Base-by-base conservation (phyloP, 1,284 basidiomycete species). In the Rhodotorula sp. region DNA sequence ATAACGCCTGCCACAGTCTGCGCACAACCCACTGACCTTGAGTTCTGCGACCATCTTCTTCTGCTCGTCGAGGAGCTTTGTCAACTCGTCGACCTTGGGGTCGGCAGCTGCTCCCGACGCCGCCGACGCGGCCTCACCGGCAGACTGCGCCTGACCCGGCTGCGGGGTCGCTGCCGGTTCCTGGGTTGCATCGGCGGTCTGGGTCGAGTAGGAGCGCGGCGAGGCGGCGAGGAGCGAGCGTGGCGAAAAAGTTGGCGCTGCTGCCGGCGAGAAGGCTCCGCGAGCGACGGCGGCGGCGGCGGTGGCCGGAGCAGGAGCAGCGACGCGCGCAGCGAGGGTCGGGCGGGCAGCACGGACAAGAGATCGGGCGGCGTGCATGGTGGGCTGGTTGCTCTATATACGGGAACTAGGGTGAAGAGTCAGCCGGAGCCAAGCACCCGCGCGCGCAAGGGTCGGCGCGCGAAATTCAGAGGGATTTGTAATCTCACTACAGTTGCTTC, bases 41-140 rank as follows among this genome's bases (percentile, higher is more conserved):
- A 74, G 62, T 57, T 76, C 72, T 6, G 76, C 76, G 31, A 76
- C 67, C 31, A 59, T 49, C 62, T 74, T 76, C 62, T 71, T 71
- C 64, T 73, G 69, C 31, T 67, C 65, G 60, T 76, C 71, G 62
- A 73, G 60, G 48, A 68, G 62, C 50, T 65, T 62, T 2, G 28
- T 19, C 31, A 73, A 43, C 8, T 69, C 67, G 19, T 48, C 62
- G 28, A 62, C 54, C 64, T 66, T 47, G 12, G 62, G 34, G 28
- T 66, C 54, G 15, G 49, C 7, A 3, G 15, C 57, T 6, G 55
- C 31, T 1, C 45, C 63, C 2, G 57, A 59, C 19, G 65, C 62
- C 21, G 58, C 64, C 16, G 60, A 31, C 31, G 28, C 62, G 26
- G 58, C 55, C 26, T 58, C 66, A 31, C 48, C 18, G 34, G 19